Evolutionary conservation across 1,284 basidiomycete genomes (phyloP).

Genomic region (Hemileia vastatrix): DNA sequence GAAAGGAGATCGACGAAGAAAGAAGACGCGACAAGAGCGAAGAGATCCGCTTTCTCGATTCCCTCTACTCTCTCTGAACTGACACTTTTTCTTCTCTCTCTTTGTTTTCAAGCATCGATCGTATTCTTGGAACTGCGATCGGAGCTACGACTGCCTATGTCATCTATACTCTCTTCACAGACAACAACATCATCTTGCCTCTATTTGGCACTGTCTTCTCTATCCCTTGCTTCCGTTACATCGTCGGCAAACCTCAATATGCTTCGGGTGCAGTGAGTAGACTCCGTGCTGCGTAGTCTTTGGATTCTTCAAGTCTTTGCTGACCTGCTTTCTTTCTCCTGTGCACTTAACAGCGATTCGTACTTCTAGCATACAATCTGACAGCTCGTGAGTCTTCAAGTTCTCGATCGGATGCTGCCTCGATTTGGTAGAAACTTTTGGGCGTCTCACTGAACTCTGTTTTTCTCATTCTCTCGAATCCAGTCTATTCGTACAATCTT

Average conservation of each 20-base stretch:
- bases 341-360: neutral
- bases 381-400: neutral
- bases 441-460: slow-evolving; percentile 18
- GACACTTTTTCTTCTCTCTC: neutral
- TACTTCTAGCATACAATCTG: slow-evolving; percentile 9
- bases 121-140: slow-evolving; percentile 46
- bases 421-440: slow-evolving; percentile 5
- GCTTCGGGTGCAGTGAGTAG: slow-evolving; percentile 49
- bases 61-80: neutral
- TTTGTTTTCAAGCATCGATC: slow-evolving; percentile 25
- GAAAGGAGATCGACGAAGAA: neutral
- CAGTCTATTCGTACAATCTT: slow-evolving; percentile 77
- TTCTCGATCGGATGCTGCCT: neutral
- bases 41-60: no score
- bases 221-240: slow-evolving; percentile 85
- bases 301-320: neutral
- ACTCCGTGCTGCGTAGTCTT: neutral
- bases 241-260: slow-evolving; percentile 54
- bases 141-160: slow-evolving; percentile 67
- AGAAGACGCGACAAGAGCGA: neutral
- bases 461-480: neutral
- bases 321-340: slow-evolving; percentile 22
- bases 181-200: slow-evolving; percentile 63
- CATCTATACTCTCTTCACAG: slow-evolving; percentile 59
- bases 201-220: slow-evolving; percentile 82